Evolutionary conservation across 1,284 basidiomycete species (phyloP).

Genomic region (Anthracocystis setariae): DNA sequence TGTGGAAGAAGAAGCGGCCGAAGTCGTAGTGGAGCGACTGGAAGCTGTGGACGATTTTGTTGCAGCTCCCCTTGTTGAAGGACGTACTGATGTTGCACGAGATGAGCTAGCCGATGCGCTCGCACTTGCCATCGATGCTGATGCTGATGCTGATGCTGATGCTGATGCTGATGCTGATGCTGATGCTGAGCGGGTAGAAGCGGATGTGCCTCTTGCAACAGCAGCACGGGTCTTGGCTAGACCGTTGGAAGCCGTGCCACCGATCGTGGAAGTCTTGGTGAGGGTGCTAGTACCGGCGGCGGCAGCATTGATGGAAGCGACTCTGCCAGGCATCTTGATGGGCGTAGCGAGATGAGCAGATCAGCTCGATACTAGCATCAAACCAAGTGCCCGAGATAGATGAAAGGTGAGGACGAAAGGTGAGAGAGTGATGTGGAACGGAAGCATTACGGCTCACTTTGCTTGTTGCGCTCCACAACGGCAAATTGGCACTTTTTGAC

Average conservation of each 20-base stretch:
- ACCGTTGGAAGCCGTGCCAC: too few relatives aligned
- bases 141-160: conserved; percentile 2
- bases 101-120: conserved; percentile 5
- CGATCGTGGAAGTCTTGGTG: conserved; percentile 12
- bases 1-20: conserved; percentile 8
- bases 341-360: not conserved
- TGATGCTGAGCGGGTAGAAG: not conserved
- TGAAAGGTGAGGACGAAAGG: too few relatives aligned
- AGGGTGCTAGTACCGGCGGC: not conserved
- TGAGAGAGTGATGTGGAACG: not conserved
- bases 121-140: not conserved
- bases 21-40: conserved; percentile 15
- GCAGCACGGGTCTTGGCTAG: conserved; percentile 13
- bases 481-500: not conserved
- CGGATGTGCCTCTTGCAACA: conserved; percentile 1
- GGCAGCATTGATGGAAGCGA: conserved; percentile 17
- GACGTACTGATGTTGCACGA: conserved; percentile 6
- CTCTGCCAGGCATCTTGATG: conserved; percentile 25
- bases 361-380: too few relatives aligned
- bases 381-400: too few relatives aligned
- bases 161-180: conserved; percentile 1
- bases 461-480: too few relatives aligned
- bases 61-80: conserved; percentile 2
- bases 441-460: not conserved
- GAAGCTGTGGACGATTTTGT: conserved; percentile 17